Evolutionary conservation across 306 rosid genomes (phyloP).

Genomic region (Corylus americana): DNA sequence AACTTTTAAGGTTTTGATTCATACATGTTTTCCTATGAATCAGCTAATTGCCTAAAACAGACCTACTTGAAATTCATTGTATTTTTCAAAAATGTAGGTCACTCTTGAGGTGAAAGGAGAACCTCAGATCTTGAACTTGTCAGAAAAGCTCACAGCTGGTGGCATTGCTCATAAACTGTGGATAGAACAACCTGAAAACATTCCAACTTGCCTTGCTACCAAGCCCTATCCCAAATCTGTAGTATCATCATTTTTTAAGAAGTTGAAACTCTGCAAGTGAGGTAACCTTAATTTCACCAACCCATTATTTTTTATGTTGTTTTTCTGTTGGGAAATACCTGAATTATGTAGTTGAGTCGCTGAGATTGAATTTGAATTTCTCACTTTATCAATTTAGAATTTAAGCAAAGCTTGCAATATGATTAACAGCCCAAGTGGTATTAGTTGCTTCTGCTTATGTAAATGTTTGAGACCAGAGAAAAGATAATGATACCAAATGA

Average conservation of each 20-base stretch:
- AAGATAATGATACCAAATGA: too few relatives aligned
- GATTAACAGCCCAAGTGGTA: neutral
- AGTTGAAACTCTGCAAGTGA: slow-evolving; percentile 86
- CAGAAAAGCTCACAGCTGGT: slow-evolving; percentile 64
- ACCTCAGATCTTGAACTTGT: slow-evolving; percentile 60
- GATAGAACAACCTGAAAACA: slow-evolving; percentile 86
- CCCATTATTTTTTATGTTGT: neutral
- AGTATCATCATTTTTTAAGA: slow-evolving; percentile 61
- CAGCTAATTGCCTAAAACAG: neutral
- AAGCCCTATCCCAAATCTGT: slow-evolving; percentile 77
- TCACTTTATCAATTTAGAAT: neutral
- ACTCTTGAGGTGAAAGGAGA: slow-evolving; percentile 88
- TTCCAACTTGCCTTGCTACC: slow-evolving; percentile 82
- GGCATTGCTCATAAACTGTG: slow-evolving; percentile 71
- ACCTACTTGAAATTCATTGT: neutral
- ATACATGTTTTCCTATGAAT: neutral
- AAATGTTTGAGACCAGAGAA: too few relatives aligned
- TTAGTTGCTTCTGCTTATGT: too few relatives aligned
- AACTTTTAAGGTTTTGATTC: neutral
- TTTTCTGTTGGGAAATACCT: slow-evolving; percentile 10
- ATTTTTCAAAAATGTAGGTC: slow-evolving; percentile 41
- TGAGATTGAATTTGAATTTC: slow-evolving; percentile 1
- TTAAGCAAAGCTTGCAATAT: neutral
- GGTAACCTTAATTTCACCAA: neutral
- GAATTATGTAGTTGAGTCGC: neutral